Evolutionary conservation across 2,329 filamentous ascomycete species (phyloP).

Genomic region (Aspergillus floridensis): DNA sequence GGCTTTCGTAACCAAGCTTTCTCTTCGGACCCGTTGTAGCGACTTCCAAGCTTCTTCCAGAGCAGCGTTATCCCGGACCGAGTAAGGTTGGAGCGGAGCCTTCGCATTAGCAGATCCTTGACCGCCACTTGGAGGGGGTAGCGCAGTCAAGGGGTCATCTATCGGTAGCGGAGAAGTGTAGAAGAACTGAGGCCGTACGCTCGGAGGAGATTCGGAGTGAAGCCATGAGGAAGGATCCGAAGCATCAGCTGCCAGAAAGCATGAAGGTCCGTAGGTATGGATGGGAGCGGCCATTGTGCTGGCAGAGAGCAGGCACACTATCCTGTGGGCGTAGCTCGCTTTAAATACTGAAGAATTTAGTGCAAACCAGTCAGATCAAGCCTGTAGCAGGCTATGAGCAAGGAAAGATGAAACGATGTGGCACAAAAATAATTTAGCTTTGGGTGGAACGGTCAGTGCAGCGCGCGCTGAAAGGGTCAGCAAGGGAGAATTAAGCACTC

Average conservation of each 20-base stretch:
- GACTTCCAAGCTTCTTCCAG: slow-evolving; percentile 75
- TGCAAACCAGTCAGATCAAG: slow-evolving; percentile 1
- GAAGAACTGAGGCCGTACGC: slow-evolving; percentile 71
- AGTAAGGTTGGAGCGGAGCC: slow-evolving; percentile 72
- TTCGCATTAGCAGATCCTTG: slow-evolving; percentile 51
- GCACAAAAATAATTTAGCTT: neutral
- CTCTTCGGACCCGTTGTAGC: slow-evolving; percentile 41
- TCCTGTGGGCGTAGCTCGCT: neutral
- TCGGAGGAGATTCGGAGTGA: slow-evolving; percentile 52
- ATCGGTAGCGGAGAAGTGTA: slow-evolving; percentile 79
- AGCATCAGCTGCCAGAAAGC: slow-evolving; percentile 46
- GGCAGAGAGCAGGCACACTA: neutral
- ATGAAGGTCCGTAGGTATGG: slow-evolving; percentile 62
- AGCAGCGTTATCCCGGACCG: slow-evolving; percentile 71
- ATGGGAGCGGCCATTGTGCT: slow-evolving; percentile 40
- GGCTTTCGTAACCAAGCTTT: slow-evolving; percentile 5
- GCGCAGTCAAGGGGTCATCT: slow-evolving; percentile 79
- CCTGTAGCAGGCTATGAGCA: slow-evolving; percentile 5
- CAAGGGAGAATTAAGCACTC: slow-evolving; percentile 13
- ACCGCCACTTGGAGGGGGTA: slow-evolving; percentile 52
- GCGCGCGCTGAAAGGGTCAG: slow-evolving; percentile 7
- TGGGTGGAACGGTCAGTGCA: slow-evolving; percentile 5
- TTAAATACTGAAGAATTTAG: slow-evolving; percentile 1
- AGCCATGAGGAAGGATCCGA: slow-evolving; percentile 33
- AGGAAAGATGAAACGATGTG: neutral